Percentiles rank a stretch among this genome's conserved stretches.
phyloP scores from a whole-genome alignment of 2,329 filamentous ascomycete species.

The Lachnellula suecica region DNA sequence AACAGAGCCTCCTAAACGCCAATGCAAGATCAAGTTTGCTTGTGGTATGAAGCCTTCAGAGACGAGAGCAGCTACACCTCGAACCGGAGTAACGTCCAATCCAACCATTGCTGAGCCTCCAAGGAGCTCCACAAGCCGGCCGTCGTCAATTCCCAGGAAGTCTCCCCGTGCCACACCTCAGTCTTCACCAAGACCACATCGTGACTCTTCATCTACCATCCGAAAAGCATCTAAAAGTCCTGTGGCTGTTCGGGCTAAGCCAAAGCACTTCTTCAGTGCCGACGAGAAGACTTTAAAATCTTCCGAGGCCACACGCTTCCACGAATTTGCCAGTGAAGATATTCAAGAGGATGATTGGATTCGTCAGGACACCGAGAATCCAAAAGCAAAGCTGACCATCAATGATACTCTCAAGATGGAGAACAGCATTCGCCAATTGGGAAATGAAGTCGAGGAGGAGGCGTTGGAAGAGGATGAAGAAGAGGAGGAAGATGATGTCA shows the following conservation, averaged over 20 bases:
- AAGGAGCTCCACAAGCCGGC: conserved; percentile 20
- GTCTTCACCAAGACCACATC: conserved; percentile 15
- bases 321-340: conserved; percentile 86
- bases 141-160: conserved; percentile 30
- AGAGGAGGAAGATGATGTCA: conserved; percentile 46
- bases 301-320: conserved; percentile 65
- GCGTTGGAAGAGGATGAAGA: conserved; percentile 72
- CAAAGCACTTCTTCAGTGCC: conserved; percentile 33
- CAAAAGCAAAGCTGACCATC: conserved; percentile 72
- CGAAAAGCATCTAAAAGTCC: conserved; percentile 41
- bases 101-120: conserved; percentile 17
- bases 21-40: conserved; percentile 71
- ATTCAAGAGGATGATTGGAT: conserved; percentile 91
- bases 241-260: conserved; percentile 35
- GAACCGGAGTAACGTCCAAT: conserved; percentile 1
- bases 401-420: conserved; percentile 89
- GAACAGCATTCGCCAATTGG: conserved; percentile 80
- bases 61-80: conserved; percentile 25
- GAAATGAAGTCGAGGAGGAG: conserved; percentile 89
- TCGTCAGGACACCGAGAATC: conserved; percentile 56
- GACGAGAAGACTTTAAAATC: conserved; percentile 28
- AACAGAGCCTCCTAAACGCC: conserved; percentile 44
- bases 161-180: conserved; percentile 15
- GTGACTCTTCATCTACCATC: conserved; percentile 24
- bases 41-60: conserved; percentile 54